Evolutionary conservation across 495 filamentous ascomycete genomes (phyloP), one percentile per base, ranked within the genome.

Genomic region (Penicillium pulvis): DNA sequence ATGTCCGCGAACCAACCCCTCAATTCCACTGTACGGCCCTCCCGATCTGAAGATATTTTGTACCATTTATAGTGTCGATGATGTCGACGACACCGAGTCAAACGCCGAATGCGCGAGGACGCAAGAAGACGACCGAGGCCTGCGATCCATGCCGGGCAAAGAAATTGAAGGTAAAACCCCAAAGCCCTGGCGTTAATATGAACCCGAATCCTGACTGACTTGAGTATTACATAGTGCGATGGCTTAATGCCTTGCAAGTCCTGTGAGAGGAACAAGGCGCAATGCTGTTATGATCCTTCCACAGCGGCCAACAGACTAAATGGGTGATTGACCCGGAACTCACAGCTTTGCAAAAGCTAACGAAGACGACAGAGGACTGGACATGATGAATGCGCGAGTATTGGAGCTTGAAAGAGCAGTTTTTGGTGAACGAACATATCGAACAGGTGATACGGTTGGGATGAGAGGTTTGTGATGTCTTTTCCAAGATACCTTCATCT

Each of bases 261-360:
- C 42, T 61, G 58, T 30, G 53, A 61, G 42, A 61, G 43, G 16
- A 33, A 9, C 24, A 56, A 61, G 11, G 17, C 11, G 6, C 17
- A 61, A n/a, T 61, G 58, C 12, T 39, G 20, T 28, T 61, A 61
- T 44, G 58, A 61, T 39, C 53, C 58, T 6, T 61, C 58, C 6
- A 53, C 58, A 16, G 31, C 41, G 19, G 42, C 53, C n/a, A 56
- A 51, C 14, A 56, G 47, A 33, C 20, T 56, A 2, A 43, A 41
- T 3, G 48, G 53, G 58, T 56, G 41, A 26, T 26, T 48, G 33
- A 10, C 43, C 14, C 10, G 11, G 5, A 14, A 44, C 19, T 11
- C 11, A n/a, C 20, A 45, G 11, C 42, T 33, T 16, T 17, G 14
- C 19, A 10, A 30, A n/a, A 43, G 19, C 55, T 57, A 16, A 50